Base-by-base conservation (phyloP, 139 green algal species). In the Desmodesmus armatus region DNA sequence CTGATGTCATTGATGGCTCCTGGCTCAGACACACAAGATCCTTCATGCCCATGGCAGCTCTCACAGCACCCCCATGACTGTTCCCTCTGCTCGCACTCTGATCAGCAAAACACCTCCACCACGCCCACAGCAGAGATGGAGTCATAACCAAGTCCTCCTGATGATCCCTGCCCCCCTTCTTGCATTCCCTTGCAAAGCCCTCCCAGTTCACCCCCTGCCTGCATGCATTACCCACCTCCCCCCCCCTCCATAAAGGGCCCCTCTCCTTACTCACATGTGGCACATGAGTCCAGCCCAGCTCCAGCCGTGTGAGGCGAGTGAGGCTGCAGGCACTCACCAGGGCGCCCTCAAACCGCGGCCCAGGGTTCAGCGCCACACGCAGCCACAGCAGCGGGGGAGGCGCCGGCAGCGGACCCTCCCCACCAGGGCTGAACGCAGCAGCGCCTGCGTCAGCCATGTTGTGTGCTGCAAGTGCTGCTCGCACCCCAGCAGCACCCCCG, bases 221-320 rank as follows among this genome's bases (percentile, higher is more conserved):
- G n/a, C n/a, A n/a, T n/a, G n/a, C n/a, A n/a, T n/a, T n/a, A n/a
- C n/a, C n/a, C n/a, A n/a, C n/a, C n/a, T n/a, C n/a, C n/a, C n/a
- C n/a, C n/a, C n/a, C n/a, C n/a, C n/a, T n/a, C n/a, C n/a, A n/a
- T n/a, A n/a, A n/a, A n/a, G n/a, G n/a, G n/a, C n/a, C n/a, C n/a
- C n/a, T n/a, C n/a, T n/a, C n/a, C 66, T 74, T 5, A n/a, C 44
- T 33, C 37, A 33, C 55, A 35, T 29, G 37, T 0, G 37, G 31
- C 11, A 53, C 76, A 19, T 58, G 62, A n/a, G n/a, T n/a, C 76
- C 76, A 82, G 37, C 76, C 76, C 35, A 82, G n/a, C 6, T 7
- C 6, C 25, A 82, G 55, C 0, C 25, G 25, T 5, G 11, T 55
- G 11, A 82, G 53, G 25, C 31, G 41, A n/a, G 37, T 82, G 3